Evolutionary conservation across 441 rosid genomes (phyloP).

Genomic region (Syzygium syzygioides): DNA sequence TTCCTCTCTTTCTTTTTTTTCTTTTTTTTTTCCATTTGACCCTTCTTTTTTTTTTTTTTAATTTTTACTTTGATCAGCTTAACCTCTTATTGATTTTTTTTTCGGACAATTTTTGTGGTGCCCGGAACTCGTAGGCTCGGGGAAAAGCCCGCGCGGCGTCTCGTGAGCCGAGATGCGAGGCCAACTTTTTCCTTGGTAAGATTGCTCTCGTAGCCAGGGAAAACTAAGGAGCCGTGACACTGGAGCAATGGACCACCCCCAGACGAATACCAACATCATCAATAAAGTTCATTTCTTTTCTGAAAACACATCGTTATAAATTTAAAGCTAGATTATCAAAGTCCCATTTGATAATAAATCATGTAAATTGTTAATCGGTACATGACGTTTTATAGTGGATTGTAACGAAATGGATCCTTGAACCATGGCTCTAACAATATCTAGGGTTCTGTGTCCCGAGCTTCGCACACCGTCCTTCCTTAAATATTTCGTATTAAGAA

Average conservation of each 20-base stretch:
- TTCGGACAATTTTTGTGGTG: background rate
- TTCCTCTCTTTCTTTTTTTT: rapidly evolving
- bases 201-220: too few relatives aligned
- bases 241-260: too few relatives aligned
- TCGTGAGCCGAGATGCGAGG: background rate
- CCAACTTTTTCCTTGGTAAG: background rate
- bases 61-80: background rate
- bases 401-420: background rate
- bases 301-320: too few relatives aligned
- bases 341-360: background rate
- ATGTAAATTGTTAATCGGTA: background rate
- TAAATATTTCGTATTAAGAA: background rate
- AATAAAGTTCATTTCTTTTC: too few relatives aligned
- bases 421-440: background rate
- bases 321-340: too few relatives aligned
- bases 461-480: background rate
- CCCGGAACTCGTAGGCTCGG: background rate
- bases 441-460: rapidly evolving
- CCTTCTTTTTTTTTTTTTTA: background rate
- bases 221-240: too few relatives aligned
- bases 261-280: rapidly evolving
- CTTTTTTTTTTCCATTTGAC: background rate
- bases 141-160: background rate
- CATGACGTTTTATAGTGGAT: background rate
- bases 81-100: background rate